Evolutionary conservation across 2,329 filamentous ascomycete species (phyloP).

Genomic region (Epichloe scottii): DNA sequence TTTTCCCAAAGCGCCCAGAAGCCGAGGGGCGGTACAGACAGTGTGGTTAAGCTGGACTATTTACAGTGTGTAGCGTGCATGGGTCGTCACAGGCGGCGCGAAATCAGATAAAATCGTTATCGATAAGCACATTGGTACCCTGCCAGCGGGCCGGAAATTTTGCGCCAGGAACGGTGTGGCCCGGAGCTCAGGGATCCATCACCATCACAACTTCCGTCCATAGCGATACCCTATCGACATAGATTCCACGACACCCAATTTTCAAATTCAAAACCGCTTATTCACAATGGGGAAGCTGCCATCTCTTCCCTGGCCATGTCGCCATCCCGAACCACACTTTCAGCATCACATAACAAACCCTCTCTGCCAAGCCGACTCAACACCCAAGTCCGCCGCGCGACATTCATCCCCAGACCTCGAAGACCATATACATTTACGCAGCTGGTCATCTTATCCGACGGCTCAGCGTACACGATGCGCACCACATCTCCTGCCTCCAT

Average conservation of each 20-base stretch:
- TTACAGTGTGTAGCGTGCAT: not conserved
- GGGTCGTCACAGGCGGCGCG: not conserved
- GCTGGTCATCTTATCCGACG: conserved; percentile 83
- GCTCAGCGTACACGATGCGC: conserved; percentile 68
- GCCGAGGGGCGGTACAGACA: not conserved
- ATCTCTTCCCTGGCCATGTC: conserved; percentile 15
- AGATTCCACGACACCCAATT: not conserved
- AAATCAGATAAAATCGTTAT: not conserved
- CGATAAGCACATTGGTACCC: conserved; percentile 3
- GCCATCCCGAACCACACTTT: conserved; percentile 14
- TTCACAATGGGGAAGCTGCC: conserved; percentile 18
- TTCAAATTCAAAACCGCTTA: not conserved
- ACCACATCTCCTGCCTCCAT: conserved; percentile 59
- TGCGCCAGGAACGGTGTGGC: conserved; percentile 7
- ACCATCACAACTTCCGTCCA: not conserved
- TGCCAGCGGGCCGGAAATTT: conserved; percentile 11
- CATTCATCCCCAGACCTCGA: conserved; percentile 75
- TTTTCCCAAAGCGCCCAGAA: not conserved
- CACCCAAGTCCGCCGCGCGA: conserved; percentile 63
- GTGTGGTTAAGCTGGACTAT: not conserved
- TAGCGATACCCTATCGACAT: not conserved
- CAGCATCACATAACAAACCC: conserved; percentile 12
- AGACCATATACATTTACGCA: conserved; percentile 97
- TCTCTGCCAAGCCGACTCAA: conserved; percentile 14
- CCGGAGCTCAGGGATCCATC: not conserved